Base-by-base conservation (phyloP, 768 basidiomycete species). In the Trametes villosa region DNA sequence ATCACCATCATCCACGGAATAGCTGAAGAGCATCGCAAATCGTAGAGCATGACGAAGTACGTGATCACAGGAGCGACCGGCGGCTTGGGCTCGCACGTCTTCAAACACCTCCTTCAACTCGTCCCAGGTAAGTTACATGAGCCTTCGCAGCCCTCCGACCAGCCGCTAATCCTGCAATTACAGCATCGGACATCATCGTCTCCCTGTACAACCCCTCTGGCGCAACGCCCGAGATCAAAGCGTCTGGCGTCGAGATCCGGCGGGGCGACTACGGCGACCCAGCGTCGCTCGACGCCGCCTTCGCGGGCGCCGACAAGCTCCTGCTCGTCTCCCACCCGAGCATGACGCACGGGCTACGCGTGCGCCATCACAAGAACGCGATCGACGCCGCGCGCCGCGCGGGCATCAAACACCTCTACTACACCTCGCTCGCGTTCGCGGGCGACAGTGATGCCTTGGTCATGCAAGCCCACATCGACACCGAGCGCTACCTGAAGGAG, bases 11-110 rank as follows among this genome's bases (percentile, higher is more conserved):
- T 34, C 33, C 33, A 34, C 33, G 13, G 33, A 34, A 7, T 7
- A 34, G 13, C 18, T 38, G 36, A 26, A 13, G 26, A 15, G 13
- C 44, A 2, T 9, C 3, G 13, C 13, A 22, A 12, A 45, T 13
- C 9, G 0, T 22, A 30, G 40, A 9, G n/a, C n/a, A 69, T 71
- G 70, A 62, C 56, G 22, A 74, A 68, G 57, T 74, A 75, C 69
- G 71, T 76, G 15, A 59, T 77, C 27, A 76, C 76, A 8, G 76
- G 76, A 11, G 66, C 74, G 11, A 76, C 75, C 4, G 76, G 76
- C 42, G 67, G 71, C 30, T 72, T 77, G 22, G 76, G 76, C 33
- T 72, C 72, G 13, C 70, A 67, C 18, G 71, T 77, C 30, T 63
- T 77, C 59, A 68, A 71, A 48, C 63, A 75, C 59, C 63, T 74